Conservation (phyloP, 257 asterid species). For the Solanum megistacrolobum region DNA sequence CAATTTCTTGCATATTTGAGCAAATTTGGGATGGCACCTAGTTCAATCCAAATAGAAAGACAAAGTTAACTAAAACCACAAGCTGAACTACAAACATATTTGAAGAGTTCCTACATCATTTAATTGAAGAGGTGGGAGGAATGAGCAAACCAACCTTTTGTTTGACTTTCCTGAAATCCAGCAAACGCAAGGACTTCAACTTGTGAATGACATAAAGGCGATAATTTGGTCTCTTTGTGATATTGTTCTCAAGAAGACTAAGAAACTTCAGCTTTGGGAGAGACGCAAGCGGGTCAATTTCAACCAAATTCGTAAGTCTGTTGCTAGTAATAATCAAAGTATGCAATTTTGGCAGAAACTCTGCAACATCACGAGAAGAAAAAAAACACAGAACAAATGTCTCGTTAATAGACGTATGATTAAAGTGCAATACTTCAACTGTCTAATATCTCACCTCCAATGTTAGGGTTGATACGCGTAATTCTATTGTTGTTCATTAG, state of each 20-base stretch:
- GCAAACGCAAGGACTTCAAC: constrained; percentile 70
- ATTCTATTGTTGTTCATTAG: constrained; percentile 87
- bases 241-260: constrained; percentile 85
- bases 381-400: neutral
- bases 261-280: constrained; percentile 84
- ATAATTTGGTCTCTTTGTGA: constrained; percentile 91
- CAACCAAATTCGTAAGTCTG: constrained; percentile 83
- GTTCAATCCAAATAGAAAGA: neutral
- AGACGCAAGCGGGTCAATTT: constrained; percentile 88
- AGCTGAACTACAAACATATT: neutral
- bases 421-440: neutral
- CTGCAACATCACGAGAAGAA: constrained; percentile 24
- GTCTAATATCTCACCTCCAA: constrained; percentile 55
- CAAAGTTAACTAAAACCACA: neutral
- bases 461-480: constrained; percentile 85
- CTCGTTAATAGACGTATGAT: neutral
- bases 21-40: neutral
- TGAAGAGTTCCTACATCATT: neutral
- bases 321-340: constrained; percentile 88
- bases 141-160: constrained; percentile 58
- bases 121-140: neutral
- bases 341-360: constrained; percentile 85
- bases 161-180: constrained; percentile 92
- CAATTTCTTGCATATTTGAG: neutral
- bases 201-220: constrained; percentile 93